A percentile compares a stretch with the other conserved stretches of the same genome.
Conservation (phyloP, 768 basidiomycete species). For the Lentinula raphanica region DNA sequence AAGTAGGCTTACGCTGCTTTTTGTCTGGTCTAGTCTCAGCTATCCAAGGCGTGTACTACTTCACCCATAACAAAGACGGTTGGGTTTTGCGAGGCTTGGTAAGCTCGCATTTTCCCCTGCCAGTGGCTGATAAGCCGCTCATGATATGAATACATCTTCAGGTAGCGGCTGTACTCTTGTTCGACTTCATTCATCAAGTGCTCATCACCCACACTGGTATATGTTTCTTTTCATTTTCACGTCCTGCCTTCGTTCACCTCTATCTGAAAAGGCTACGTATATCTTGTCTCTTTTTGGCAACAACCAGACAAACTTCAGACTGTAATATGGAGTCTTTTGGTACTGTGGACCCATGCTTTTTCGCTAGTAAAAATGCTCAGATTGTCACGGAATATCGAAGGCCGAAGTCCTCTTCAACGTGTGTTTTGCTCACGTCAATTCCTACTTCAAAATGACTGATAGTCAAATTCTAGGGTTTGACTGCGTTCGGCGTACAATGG, state of each 20-base stretch:
- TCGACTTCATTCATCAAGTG: slow-evolving; percentile 49
- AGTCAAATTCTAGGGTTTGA: slow-evolving; percentile 29
- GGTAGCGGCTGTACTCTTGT: slow-evolving; percentile 45
- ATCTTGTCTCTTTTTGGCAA: slow-evolving; percentile 39
- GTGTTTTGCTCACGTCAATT: slow-evolving; percentile 4
- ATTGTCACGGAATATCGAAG: slow-evolving; percentile 16
- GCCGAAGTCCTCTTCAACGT: slow-evolving; percentile 48
- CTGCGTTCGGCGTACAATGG: slow-evolving; percentile 46
- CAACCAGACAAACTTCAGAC: slow-evolving; percentile 19
- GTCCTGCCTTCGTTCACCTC: too few relatives aligned
- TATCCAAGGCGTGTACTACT: slow-evolving; percentile 55
- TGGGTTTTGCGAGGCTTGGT: slow-evolving; percentile 47
- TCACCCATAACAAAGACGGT: slow-evolving; percentile 41
- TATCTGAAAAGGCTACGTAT: slow-evolving; percentile 37
- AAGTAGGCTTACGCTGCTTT: too few relatives aligned
- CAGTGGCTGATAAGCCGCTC: too few relatives aligned
- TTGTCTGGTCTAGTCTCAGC: slow-evolving; percentile 36
- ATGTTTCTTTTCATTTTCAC: too few relatives aligned
- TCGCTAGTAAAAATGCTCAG: not conserved
- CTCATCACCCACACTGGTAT: slow-evolving; percentile 50
- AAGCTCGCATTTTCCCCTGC: slow-evolving; percentile 9
- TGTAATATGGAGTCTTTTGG: slow-evolving; percentile 38
- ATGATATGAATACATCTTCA: too few relatives aligned
- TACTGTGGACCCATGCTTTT: slow-evolving; percentile 13
- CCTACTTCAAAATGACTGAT: not conserved